Percentiles rank a stretch among this genome's conserved stretches.
These are phyloP conservation scores for Capsella bursapastoris DNA, from an alignment of 345 rosid species.

Conservation along the genomic window DNA sequence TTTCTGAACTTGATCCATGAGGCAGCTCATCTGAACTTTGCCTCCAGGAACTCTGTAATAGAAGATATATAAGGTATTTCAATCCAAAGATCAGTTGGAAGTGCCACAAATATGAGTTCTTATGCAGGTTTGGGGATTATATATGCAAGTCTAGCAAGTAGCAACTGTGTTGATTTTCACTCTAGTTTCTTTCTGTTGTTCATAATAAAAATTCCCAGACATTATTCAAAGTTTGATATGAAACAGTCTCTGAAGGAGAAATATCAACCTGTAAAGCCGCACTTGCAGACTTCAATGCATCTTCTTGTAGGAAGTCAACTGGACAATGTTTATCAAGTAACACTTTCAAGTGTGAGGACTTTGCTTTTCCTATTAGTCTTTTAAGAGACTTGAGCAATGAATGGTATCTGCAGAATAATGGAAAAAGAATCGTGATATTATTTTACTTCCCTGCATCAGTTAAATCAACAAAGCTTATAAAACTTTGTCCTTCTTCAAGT, in stretches of 20 bases:
- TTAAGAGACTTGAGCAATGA: slow-evolving; percentile 57
- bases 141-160: slow-evolving; percentile 8
- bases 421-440: slow-evolving; percentile 3
- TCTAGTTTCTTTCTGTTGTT: background rate
- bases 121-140: background rate
- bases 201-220: slow-evolving; percentile 4
- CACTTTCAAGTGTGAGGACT: slow-evolving; percentile 53
- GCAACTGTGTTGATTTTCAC: background rate
- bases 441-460: background rate
- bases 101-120: slow-evolving; percentile 16
- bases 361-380: slow-evolving; percentile 59
- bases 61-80: slow-evolving; percentile 22
- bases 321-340: slow-evolving; percentile 74
- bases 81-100: slow-evolving; percentile 8
- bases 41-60: slow-evolving; percentile 46
- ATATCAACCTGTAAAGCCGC: slow-evolving; percentile 30
- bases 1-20: slow-evolving; percentile 28
- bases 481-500: slow-evolving; percentile 2
- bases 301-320: slow-evolving; percentile 50
- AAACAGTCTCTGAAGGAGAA: slow-evolving; percentile 1
- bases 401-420: slow-evolving; percentile 57
- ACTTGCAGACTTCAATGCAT: slow-evolving; percentile 26
- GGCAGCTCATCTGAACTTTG: slow-evolving; percentile 26
- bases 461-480: background rate
- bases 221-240: background rate